Percentiles rank a stretch among this genome's conserved stretches.
Conservation (phyloP, 768 basidiomycete genomes). For the Termitomyces heimii region DNA sequence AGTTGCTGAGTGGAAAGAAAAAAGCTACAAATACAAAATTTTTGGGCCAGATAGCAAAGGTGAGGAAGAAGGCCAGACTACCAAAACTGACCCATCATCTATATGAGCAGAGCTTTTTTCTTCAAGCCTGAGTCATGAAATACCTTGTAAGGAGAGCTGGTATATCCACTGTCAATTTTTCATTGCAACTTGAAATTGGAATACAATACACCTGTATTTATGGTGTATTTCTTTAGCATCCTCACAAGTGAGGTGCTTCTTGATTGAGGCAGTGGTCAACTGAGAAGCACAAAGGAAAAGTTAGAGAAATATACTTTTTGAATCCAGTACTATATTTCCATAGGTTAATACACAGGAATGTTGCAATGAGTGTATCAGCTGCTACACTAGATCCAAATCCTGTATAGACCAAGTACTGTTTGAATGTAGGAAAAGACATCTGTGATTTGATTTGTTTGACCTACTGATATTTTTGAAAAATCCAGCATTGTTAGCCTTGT, state of each 20-base stretch:
- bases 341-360: too few species aligned
- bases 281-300: too few species aligned
- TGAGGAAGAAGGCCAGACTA: not conserved
- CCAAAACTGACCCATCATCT: not conserved
- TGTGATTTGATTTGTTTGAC: not conserved
- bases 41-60: not conserved
- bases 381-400: not conserved
- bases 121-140: not conserved
- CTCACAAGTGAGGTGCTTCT: too few species aligned
- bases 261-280: too few species aligned
- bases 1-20: not conserved
- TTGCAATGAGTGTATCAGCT: not conserved
- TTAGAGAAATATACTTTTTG: too few species aligned
- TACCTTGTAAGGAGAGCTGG: not conserved
- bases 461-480: not conserved
- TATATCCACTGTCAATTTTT: too few species aligned
- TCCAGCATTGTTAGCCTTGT: not conserved
- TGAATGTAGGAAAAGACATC: not conserved
- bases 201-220: too few species aligned
- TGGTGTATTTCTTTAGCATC: too few species aligned
- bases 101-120: not conserved
- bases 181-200: too few species aligned
- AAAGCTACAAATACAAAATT: not conserved
- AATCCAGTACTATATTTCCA: too few species aligned
- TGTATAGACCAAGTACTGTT: not conserved